Base-by-base conservation (phyloP, 2,329 filamentous ascomycete species). In the Alternaria consortialis region DNA sequence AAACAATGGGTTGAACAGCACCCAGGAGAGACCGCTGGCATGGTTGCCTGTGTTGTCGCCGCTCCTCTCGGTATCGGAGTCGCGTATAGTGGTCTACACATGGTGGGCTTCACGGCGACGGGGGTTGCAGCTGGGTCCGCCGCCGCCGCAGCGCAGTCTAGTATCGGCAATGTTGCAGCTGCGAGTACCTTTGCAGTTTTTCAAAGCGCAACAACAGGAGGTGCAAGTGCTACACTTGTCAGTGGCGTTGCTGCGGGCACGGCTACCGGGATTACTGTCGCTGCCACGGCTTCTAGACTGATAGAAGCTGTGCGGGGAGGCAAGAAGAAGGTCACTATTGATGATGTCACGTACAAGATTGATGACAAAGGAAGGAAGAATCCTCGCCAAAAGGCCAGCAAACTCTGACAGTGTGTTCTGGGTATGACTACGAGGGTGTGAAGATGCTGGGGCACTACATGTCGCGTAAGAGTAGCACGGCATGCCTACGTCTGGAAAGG, bases 121-220 rank as follows among this genome's bases (percentile, higher is more conserved):
- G 67, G 69, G 1, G 43, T 67, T 9, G 53, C 50, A 25, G 65
- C 57, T 29, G 63, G 62, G 5, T 66, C 65, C n/a, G 13, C 31
- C 20, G 69, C 70, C 23, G 66, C 67, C 7, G 43, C 23, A 4
- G 39, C 25, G 13, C 68, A 73, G 27, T 42, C 69, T 13, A 36
- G 48, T 2, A 61, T 67, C 7, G 69, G 66, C 2, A 56, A 52
- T n/a, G 63, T 71, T 8, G 61, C 55, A 20, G 60, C 65, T 37
- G 58, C 60, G 6, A 67, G 67, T 27, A 20, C 53, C 0, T 72
- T 72, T 48, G 62, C 68, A 0, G 34, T 66, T 23, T 53, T 71
- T 6, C 67, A 70, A 40, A 70, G 69, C 47, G 69, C 70, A 17
- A 65, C 50, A 25, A 59, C 60, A n/a, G 69, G 66, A 2, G 69